A percentile compares a stretch with the other conserved stretches of the same genome.
phyloP scores from a whole-genome alignment of 2,329 filamentous ascomycete species.

The Epichloe brachyelytri region DNA sequence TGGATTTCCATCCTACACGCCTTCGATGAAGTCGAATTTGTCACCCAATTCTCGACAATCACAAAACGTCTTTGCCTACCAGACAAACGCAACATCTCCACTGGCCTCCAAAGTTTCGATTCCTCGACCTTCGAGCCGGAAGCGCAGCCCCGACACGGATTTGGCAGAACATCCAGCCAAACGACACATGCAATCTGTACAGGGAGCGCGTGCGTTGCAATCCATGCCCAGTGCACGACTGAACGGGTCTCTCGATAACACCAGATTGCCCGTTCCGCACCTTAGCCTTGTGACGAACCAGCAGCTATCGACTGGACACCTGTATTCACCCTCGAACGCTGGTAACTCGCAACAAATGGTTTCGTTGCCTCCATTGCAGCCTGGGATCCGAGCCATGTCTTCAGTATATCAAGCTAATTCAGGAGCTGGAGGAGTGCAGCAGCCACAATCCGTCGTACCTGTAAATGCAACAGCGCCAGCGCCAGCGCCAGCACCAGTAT shows the following conservation, averaged over 20 bases:
- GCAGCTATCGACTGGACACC: slow-evolving; percentile 22
- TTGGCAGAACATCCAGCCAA: slow-evolving; percentile 42
- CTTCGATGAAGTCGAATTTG: slow-evolving; percentile 21
- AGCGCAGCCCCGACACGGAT: slow-evolving; percentile 39
- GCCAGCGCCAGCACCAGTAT: slow-evolving; percentile 8
- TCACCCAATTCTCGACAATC: slow-evolving; percentile 27
- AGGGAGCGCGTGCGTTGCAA: slow-evolving; percentile 7
- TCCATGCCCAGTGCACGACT: slow-evolving; percentile 10
- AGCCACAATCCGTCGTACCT: slow-evolving; percentile 21
- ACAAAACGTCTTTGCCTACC: slow-evolving; percentile 27
- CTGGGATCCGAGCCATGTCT: slow-evolving; percentile 58
- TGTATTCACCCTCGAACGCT: slow-evolving; percentile 30
- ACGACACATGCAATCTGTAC: slow-evolving; percentile 22
- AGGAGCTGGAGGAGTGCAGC: slow-evolving; percentile 18
- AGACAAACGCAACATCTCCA: slow-evolving; percentile 31
- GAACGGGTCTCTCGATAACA: slow-evolving; percentile 11
- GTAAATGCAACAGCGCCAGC: slow-evolving; percentile 12
- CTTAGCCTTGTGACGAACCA: slow-evolving; percentile 49
- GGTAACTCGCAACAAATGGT: slow-evolving; percentile 19
- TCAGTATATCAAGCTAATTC: slow-evolving; percentile 55
- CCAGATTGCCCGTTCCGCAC: slow-evolving; percentile 55
- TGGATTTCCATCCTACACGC: slow-evolving; percentile 21
- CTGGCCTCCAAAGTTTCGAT: slow-evolving; percentile 33
- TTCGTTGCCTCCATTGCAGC: slow-evolving; percentile 50
- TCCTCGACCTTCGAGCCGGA: slow-evolving; percentile 28